phyloP scores from a whole-genome alignment of 2,329 filamentous ascomycete genomes.

The Exophiala sp. region DNA sequence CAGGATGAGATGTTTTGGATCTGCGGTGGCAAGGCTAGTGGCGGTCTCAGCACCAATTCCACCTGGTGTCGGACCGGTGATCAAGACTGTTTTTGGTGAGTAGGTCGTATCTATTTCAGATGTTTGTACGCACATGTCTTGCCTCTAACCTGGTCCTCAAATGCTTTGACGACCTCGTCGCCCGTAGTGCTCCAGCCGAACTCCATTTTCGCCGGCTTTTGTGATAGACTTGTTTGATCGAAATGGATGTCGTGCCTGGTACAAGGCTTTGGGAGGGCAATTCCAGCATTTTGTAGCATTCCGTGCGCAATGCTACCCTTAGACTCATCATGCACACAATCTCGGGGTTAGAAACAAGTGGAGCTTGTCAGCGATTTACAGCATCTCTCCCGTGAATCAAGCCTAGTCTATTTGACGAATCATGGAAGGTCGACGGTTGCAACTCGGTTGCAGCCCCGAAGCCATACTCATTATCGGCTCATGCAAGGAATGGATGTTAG shows the following conservation, averaged over 20 bases:
- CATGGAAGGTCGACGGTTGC: too few species aligned
- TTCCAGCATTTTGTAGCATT: too few species aligned
- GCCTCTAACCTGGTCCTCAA: conserved; percentile 31
- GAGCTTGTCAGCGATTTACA: too few species aligned
- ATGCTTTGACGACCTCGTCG: conserved; percentile 31
- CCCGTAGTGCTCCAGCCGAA: conserved; percentile 33
- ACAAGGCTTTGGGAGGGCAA: too few species aligned
- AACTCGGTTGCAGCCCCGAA: too few species aligned
- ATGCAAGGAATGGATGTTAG: too few species aligned
- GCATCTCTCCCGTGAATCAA: too few species aligned
- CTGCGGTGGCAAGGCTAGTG: conserved; percentile 29
- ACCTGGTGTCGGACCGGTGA: conserved; percentile 28
- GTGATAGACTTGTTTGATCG: not conserved
- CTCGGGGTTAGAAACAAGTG: too few species aligned
- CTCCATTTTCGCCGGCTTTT: conserved; percentile 20
- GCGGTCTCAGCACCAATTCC: conserved; percentile 31
- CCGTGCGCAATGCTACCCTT: too few species aligned
- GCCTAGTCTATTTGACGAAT: too few species aligned
- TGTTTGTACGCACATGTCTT: conserved; percentile 30
- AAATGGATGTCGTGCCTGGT: not conserved
- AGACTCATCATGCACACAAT: too few species aligned
- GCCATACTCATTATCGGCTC: too few species aligned
- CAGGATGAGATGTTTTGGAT: conserved; percentile 31
- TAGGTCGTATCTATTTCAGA: not conserved
- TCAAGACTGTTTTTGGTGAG: conserved; percentile 26